Base-by-base conservation (phyloP, 73 alveolate species). In the Urostyla sp. region DNA sequence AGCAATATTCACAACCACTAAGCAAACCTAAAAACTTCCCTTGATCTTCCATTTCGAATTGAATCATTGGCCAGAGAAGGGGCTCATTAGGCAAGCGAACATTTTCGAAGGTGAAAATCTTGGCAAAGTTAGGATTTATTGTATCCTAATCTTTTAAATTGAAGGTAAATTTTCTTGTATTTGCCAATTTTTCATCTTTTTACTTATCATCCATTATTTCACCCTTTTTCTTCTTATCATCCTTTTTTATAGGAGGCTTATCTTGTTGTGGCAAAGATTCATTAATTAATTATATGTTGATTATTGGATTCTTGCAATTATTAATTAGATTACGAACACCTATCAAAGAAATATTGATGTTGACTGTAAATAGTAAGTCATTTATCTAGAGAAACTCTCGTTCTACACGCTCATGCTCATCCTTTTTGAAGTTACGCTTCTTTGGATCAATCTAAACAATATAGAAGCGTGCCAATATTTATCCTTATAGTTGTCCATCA, bases 1-100 rank as follows among this genome's bases (percentile, higher is more conserved):
- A 87, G 85, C 89, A 75, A 16, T 55, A 24, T 53, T 89, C 90
- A 34, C 77, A 45, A 5, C 87, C 87, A 20, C 87, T 81, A 4
- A 73, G 75, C n/a, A n/a, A n/a, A 28, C 88, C 77, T 21, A 84
- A 57, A 36, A 82, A 26, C 4, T 40, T 73, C 3, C 87, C 89
- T n/a, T 89, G 77, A 67, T 89, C 95, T 27, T 81, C 43, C 7
- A 89, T 26, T 27, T n/a, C 24, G 28, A 89, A 37, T 23, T 67
- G 72, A 16, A 89, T 44, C 45, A 67, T 31, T 15, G 95, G 95
- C 84, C 90, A 80, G 27, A 72, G 80, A 31, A 84, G 56, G 16
- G 87, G 87, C 28, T 79, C 87, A 26, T 32, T 32, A 11, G 85
- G 85, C 52, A 84, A 54, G 4, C 31, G 34, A n/a, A 84, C 86